Evolutionary conservation across 805 yeast species (phyloP).

Genomic region (Kluyveromyces siamensis): DNA sequence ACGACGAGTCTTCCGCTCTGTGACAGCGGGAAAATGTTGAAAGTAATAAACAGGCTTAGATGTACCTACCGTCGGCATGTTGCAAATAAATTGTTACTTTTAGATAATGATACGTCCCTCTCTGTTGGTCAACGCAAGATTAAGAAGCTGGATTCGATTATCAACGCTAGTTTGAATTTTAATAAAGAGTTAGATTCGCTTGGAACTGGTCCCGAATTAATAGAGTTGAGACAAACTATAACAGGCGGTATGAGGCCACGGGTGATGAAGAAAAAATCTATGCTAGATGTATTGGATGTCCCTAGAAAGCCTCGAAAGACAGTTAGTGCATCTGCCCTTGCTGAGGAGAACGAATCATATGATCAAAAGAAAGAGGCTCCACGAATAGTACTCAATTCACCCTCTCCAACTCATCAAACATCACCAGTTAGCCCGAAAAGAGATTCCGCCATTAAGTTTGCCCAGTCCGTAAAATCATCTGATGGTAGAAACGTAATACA

Average conservation of each 20-base stretch:
- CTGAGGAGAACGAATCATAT: background rate
- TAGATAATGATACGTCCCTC: slow-evolving; percentile 1
- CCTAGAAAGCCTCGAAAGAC: slow-evolving; percentile 1
- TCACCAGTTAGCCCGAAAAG: slow-evolving; percentile 4
- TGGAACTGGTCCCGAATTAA: slow-evolving; percentile 12
- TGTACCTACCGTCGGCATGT: background rate
- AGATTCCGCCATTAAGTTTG: slow-evolving; percentile 19
- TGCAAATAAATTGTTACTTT: slow-evolving; percentile 6
- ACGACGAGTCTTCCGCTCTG: background rate
- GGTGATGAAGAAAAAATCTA: slow-evolving; percentile 11
- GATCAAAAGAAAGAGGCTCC: background rate
- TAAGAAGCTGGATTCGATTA: slow-evolving; percentile 11
- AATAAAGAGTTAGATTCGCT: slow-evolving; percentile 17
- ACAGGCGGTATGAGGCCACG: slow-evolving; percentile 16
- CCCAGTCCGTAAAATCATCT: slow-evolving; percentile 13
- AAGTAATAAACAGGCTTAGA: slow-evolving; percentile 1
- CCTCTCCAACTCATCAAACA: slow-evolving; percentile 1
- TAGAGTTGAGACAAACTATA: slow-evolving; percentile 17
- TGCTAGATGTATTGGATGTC: slow-evolving; percentile 16
- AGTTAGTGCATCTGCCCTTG: background rate
- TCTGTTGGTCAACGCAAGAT: background rate
- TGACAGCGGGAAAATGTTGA: background rate
- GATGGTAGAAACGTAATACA: slow-evolving; percentile 16
- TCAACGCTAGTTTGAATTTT: slow-evolving; percentile 16
- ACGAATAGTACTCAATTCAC: slow-evolving; percentile 1